Percentiles rank a stretch among this genome's conserved stretches.
Evolutionary conservation across 495 filamentous ascomycete species (phyloP).

Genomic region (Daldinia grandis): DNA sequence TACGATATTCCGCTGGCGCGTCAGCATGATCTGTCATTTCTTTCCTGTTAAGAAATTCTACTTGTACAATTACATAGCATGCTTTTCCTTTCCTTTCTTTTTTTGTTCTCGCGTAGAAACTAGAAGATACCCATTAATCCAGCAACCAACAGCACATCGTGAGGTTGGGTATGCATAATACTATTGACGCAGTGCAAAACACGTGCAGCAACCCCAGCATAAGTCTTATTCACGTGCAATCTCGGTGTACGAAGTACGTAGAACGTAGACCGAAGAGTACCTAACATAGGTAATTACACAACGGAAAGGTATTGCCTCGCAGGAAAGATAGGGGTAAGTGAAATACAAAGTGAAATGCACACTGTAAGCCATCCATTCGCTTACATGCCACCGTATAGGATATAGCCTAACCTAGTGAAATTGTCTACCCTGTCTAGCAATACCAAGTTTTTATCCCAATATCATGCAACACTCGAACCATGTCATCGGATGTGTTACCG

Average conservation of each 20-base stretch:
- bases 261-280: too few relatives aligned
- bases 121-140: slow-evolving; percentile 34
- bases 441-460: not conserved
- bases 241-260: not conserved
- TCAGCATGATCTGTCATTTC: slow-evolving; percentile 14
- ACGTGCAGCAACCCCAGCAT: slow-evolving; percentile 13
- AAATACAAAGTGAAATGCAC: not conserved
- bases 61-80: slow-evolving; percentile 22
- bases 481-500: slow-evolving; percentile 12
- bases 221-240: slow-evolving; percentile 9
- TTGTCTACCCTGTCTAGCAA: slow-evolving; percentile 12
- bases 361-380: not conserved
- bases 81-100: slow-evolving; percentile 4
- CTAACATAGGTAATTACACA: not conserved
- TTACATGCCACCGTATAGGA: not conserved
- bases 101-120: slow-evolving; percentile 24
- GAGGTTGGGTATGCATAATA: slow-evolving; percentile 25
- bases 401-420: slow-evolving; percentile 1
- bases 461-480: slow-evolving; percentile 26
- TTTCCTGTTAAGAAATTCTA: slow-evolving; percentile 12
- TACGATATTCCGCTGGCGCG: slow-evolving; percentile 9
- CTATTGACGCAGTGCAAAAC: not conserved
- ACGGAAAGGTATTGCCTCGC: not conserved
- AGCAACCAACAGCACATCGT: slow-evolving; percentile 2
- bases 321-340: not conserved